Base-by-base conservation (phyloP, 257 asterid species). In the Solanum okadae region DNA sequence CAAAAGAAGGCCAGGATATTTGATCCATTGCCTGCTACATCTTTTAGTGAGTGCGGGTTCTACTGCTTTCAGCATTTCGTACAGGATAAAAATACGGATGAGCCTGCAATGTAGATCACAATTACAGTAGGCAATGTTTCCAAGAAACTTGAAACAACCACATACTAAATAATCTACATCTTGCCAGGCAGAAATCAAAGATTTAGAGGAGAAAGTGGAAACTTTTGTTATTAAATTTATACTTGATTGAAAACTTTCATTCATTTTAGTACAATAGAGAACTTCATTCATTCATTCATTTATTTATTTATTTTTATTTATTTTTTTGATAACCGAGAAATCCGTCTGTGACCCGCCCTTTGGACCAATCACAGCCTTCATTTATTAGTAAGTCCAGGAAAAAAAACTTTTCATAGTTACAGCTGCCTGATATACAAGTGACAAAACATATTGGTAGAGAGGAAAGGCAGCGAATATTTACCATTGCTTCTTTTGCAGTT, bases 401-500 rank as follows among this genome's bases (percentile, higher is more conserved):
- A 40, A 77, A 73, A 37, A 40, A 13, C 23, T 40, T 40, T 6
- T 77, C 59, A 23, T 77, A 77, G 61, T 3, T 38, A 13, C 34
- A 77, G 27, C 20, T 37, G 83, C 31, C 29, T 5, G 83, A 75
- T 75, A 75, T 22, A 37, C 83, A 75, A 75, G 52, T 22, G 10
- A 73, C 81, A 4, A 34, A 73, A 35, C 49, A 73, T 34, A 73
- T 10, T 73, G 29, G 29, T 73, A 73, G 49, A 31, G 78, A 10
- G 83, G 31, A 9, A 49, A 38, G 79, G 10, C 52, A 38, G 35
- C 49, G 23, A 42, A 84, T 63, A 83, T 46, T 90, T 93, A 95
- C 99, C 99, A 96, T 96, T 87, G 98, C 99, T 93, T 95, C 99
- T 89, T 96, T 95, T 6, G 98, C 98, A 56, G 99, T 95, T 40